Conservation (phyloP, 768 basidiomycete genomes). For the Lactarius hatsudake region DNA sequence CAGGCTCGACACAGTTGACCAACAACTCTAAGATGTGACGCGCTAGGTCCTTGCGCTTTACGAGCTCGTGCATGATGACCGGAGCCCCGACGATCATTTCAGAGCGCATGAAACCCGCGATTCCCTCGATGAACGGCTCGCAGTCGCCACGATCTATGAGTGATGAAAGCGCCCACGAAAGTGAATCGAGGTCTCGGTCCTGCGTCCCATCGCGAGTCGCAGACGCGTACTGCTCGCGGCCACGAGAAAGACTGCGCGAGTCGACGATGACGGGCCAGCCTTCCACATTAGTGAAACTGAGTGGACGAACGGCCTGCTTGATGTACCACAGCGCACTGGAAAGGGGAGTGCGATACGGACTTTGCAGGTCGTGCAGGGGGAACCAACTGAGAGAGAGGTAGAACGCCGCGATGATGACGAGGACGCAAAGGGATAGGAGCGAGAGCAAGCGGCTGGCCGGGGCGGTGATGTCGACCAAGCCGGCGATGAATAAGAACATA, state of each 20-base stretch:
- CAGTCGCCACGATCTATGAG: slow-evolving; percentile 7
- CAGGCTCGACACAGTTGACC: slow-evolving; percentile 8
- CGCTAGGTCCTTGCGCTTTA: slow-evolving; percentile 5
- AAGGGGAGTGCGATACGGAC: slow-evolving; percentile 19
- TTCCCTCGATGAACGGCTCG: slow-evolving; percentile 14
- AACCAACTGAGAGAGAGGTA: slow-evolving; percentile 8
- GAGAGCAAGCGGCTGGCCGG: slow-evolving; percentile 6
- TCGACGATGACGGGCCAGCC: background rate
- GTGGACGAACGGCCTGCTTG: slow-evolving; percentile 3
- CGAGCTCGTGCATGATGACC: slow-evolving; percentile 12
- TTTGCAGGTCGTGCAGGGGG: slow-evolving; percentile 1
- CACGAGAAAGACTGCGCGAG: background rate
- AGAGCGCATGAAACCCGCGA: slow-evolving; percentile 9
- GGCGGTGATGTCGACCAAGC: slow-evolving; percentile 10
- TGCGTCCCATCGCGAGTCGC: background rate
- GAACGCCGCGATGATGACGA: background rate
- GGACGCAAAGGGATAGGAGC: background rate
- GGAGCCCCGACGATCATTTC: background rate
- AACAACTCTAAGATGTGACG: slow-evolving; percentile 2
- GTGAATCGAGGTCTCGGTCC: slow-evolving; percentile 3
- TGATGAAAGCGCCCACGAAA: slow-evolving; percentile 8
- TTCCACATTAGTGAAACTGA: background rate
- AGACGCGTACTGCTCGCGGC: slow-evolving; percentile 7
- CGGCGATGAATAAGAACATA: slow-evolving; percentile 20
- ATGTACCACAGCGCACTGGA: slow-evolving; percentile 12